Evolutionary conservation across 139 green algal species (phyloP).

Genomic region (Gonium pectorale): DNA sequence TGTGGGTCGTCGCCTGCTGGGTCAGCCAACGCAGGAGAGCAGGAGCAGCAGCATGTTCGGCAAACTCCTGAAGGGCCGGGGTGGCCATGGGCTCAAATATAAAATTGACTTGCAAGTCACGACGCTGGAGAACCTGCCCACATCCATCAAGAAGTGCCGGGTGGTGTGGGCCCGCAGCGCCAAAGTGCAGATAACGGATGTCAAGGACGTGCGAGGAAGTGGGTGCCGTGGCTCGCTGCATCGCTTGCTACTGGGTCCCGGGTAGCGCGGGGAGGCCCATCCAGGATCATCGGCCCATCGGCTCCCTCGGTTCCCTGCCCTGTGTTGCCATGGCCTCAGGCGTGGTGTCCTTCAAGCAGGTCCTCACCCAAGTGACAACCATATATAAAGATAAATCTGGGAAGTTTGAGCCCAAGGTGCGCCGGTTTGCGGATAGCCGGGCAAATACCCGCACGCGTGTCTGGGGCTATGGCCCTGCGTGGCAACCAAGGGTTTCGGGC

Average conservation of each 20-base stretch:
- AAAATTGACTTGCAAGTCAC: slow-evolving; percentile 65
- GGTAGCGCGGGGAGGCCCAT: too few species aligned
- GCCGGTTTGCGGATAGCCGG: too few species aligned
- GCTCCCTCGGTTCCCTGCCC: neutral
- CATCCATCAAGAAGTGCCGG: slow-evolving; percentile 53
- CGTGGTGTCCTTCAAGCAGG: slow-evolving; percentile 63
- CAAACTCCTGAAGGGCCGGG: slow-evolving; percentile 47
- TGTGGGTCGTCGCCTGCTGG: too few species aligned
- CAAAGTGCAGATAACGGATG: slow-evolving; percentile 76
- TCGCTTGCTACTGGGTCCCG: too few species aligned
- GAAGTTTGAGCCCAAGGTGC: slow-evolving; percentile 66
- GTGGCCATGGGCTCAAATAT: slow-evolving; percentile 49
- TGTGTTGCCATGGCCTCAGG: too few species aligned
- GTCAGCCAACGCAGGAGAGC: too few species aligned
- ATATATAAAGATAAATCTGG: slow-evolving; percentile 56
- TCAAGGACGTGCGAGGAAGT: slow-evolving; percentile 60
- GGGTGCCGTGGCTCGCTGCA: neutral
- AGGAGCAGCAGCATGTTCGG: slow-evolving; percentile 62
- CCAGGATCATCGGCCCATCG: neutral
- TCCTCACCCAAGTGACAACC: slow-evolving; percentile 71
- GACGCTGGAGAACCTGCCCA: slow-evolving; percentile 66
- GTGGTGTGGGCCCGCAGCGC: slow-evolving; percentile 71
- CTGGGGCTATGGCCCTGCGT: too few species aligned
- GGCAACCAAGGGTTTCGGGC: too few species aligned
- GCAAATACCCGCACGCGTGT: too few species aligned